Evolutionary conservation across 2,329 filamentous ascomycete species (phyloP).

Genomic region (Exophiala viscosa): DNA sequence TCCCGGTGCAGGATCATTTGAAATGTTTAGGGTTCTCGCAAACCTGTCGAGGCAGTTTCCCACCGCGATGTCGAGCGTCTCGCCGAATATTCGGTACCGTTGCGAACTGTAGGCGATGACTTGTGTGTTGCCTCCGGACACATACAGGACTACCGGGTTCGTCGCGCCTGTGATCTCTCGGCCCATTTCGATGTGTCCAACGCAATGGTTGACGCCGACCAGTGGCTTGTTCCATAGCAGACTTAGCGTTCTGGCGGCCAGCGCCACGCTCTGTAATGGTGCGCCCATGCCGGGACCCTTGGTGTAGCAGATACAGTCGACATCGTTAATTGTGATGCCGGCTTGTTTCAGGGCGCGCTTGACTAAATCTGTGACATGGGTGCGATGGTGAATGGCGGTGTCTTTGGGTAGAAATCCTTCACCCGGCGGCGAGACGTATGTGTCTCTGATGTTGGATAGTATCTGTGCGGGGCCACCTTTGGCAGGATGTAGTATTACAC

Average conservation of each 20-base stretch:
- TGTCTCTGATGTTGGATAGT: constrained; percentile 91
- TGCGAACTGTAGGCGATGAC: constrained; percentile 95
- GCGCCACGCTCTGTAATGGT: constrained; percentile 78
- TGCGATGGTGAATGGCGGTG: constrained; percentile 85
- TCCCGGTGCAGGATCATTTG: constrained; percentile 92
- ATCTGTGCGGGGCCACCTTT: constrained; percentile 59
- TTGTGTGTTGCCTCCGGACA: constrained; percentile 93
- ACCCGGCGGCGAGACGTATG: constrained; percentile 85
- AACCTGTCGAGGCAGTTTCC: constrained; percentile 97
- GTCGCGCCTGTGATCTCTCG: constrained; percentile 82
- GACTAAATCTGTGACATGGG: constrained; percentile 78
- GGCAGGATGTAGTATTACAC: constrained; percentile 75
- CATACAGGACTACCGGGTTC: constrained; percentile 94
- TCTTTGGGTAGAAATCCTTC: constrained; percentile 96
- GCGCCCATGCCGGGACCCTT: constrained; percentile 96
- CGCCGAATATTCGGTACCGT: constrained; percentile 95
- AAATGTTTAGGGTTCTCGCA: constrained; percentile 82
- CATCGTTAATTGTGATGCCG: constrained; percentile 56
- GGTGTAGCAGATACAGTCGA: constrained; percentile 94
- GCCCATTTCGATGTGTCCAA: constrained; percentile 99
- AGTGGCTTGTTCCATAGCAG: constrained; percentile 85
- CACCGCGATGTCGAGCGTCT: constrained; percentile 94
- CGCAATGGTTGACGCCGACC: constrained; percentile 95
- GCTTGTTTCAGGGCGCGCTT: constrained; percentile 73
- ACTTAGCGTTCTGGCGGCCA: constrained; percentile 76